phyloP scores from a whole-genome alignment of 2,329 filamentous ascomycete species.

The Penicillium sp. region DNA sequence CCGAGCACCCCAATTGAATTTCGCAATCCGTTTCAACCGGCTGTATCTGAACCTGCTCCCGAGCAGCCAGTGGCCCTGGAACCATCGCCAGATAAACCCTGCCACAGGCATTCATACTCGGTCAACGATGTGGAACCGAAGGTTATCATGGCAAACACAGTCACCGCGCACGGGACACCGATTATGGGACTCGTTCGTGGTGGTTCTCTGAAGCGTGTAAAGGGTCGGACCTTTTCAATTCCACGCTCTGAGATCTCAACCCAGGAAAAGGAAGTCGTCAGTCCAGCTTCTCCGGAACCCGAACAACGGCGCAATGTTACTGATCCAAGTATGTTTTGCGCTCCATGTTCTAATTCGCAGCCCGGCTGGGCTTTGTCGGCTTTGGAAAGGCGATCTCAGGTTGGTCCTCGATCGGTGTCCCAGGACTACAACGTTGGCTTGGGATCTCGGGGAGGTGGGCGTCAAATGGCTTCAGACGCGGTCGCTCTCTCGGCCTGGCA shows the following conservation, averaged over 20 bases:
- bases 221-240: constrained; percentile 33
- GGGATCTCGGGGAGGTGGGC: constrained; percentile 14
- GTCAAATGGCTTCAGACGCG: constrained; percentile 30
- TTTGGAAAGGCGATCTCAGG: constrained; percentile 14
- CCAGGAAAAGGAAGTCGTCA: constrained; percentile 25
- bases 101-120: constrained; percentile 18
- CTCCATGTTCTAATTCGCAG: constrained; percentile 35
- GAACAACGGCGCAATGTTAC: constrained; percentile 43
- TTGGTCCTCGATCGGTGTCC: constrained; percentile 25
- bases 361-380: constrained; percentile 18
- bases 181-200: constrained; percentile 36
- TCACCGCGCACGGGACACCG: constrained; percentile 21
- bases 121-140: constrained; percentile 28
- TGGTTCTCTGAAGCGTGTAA: constrained; percentile 28
- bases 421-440: constrained; percentile 28
- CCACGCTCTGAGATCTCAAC: constrained; percentile 27
- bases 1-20: constrained; percentile 29
- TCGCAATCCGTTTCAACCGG: constrained; percentile 33
- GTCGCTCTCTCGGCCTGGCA: constrained; percentile 31
- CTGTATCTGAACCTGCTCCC: constrained; percentile 5
- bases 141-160: constrained; percentile 20
- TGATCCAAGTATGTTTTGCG: constrained; percentile 40
- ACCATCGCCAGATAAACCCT: constrained; percentile 12
- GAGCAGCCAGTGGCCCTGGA: neutral
- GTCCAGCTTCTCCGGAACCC: constrained; percentile 22